Evolutionary conservation across 2,329 filamentous ascomycete species (phyloP).

Genomic region (Exserohilum turcica): DNA sequence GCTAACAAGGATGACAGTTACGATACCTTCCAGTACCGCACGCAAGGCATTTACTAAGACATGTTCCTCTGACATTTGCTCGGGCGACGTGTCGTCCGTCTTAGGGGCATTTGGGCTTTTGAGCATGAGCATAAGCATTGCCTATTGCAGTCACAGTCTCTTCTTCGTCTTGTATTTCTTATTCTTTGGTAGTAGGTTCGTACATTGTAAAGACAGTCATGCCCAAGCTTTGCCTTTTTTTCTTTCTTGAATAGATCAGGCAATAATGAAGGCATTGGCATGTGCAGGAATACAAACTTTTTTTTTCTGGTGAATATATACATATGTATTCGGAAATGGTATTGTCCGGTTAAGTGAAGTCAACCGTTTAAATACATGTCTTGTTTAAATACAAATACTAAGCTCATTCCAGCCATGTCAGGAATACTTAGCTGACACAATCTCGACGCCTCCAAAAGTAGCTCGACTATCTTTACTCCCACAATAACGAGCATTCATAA

Average conservation of each 20-base stretch:
- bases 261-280: not conserved
- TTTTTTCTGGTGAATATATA: not conserved
- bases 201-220: not conserved
- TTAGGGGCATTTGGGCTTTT: not conserved
- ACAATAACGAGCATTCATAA: too few species aligned
- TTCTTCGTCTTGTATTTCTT: not conserved
- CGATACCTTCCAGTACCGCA: conserved; percentile 85
- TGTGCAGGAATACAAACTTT: not conserved
- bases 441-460: too few species aligned
- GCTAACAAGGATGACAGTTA: conserved; percentile 61
- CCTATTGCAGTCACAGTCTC: too few species aligned
- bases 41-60: conserved; percentile 79
- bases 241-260: not conserved
- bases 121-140: not conserved
- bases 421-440: not conserved
- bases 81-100: not conserved
- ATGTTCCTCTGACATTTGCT: not conserved
- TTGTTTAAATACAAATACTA: not conserved
- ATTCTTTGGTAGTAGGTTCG: not conserved
- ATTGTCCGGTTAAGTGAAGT: too few species aligned
- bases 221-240: not conserved
- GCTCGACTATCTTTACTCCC: too few species aligned
- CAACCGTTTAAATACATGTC: too few species aligned
- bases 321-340: too few species aligned
- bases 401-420: not conserved